phyloP scores from a whole-genome alignment of 73 alveolate species.

The Paramecium tetraurelia region DNA sequence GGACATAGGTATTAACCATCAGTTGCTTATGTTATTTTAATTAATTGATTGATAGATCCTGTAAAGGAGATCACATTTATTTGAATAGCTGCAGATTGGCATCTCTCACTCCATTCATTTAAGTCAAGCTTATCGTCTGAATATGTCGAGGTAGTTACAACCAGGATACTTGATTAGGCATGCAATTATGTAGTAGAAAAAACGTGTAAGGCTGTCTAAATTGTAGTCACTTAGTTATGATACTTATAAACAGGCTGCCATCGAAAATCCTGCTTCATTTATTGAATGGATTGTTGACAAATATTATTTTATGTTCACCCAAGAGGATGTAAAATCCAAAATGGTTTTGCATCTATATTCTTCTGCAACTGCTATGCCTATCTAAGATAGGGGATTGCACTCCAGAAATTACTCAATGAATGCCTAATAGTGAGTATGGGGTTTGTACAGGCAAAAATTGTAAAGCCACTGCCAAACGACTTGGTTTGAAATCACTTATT shows the following conservation, averaged over 20 bases:
- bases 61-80: slow-evolving; percentile 22
- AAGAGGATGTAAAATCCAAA: slow-evolving; percentile 7
- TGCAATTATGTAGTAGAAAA: slow-evolving; percentile 3
- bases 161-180: neutral
- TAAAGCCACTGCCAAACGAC: neutral
- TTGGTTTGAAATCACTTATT: slow-evolving; percentile 14
- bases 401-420: neutral
- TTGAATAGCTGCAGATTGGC: neutral
- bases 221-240: neutral
- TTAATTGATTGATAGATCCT: neutral
- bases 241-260: slow-evolving; percentile 37
- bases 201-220: neutral
- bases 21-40: neutral
- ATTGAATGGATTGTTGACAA: neutral
- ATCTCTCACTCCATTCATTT: neutral
- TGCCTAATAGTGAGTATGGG: neutral
- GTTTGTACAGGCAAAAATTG: neutral
- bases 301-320: neutral
- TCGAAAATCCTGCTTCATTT: slow-evolving; percentile 36
- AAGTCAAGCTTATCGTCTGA: slow-evolving; percentile 37
- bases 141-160: slow-evolving; percentile 13
- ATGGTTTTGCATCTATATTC: neutral
- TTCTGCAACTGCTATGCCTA: neutral
- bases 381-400: neutral
- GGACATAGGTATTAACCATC: slow-evolving; percentile 8